Evolutionary conservation across 1,139 yeast species (phyloP).

Genomic region (Wickerhamomyces sp.): DNA sequence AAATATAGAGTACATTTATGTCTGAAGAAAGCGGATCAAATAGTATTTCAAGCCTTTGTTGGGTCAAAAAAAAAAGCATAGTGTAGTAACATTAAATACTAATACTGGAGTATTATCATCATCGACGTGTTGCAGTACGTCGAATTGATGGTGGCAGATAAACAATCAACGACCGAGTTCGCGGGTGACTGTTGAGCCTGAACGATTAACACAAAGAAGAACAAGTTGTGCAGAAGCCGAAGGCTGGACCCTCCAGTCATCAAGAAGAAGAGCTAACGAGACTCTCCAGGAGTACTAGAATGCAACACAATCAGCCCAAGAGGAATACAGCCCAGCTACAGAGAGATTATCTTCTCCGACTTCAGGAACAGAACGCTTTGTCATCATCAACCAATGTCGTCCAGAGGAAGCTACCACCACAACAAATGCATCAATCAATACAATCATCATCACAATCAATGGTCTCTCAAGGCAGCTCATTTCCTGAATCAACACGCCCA

Average conservation of each 20-base stretch:
- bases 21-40: too few species aligned
- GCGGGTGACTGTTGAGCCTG: neutral
- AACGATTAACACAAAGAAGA: too few species aligned
- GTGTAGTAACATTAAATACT: too few species aligned
- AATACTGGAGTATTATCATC: too few species aligned
- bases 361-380: constrained; percentile 15
- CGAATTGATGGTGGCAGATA: too few species aligned
- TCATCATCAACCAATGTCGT: neutral
- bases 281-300: neutral
- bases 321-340: constrained; percentile 17
- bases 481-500: constrained; percentile 24
- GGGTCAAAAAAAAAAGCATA: too few species aligned
- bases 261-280: too few species aligned
- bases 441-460: neutral
- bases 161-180: neutral
- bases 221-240: too few species aligned
- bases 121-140: too few species aligned
- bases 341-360: constrained; percentile 17
- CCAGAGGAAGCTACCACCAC: constrained; percentile 8
- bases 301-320: constrained; percentile 1
- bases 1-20: too few species aligned
- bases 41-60: too few species aligned
- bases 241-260: too few species aligned
- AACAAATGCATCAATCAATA: neutral
- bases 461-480: constrained; percentile 2